Evolutionary conservation across 2,329 filamentous ascomycete genomes (phyloP).

Genomic region (Fusarium sp.): DNA sequence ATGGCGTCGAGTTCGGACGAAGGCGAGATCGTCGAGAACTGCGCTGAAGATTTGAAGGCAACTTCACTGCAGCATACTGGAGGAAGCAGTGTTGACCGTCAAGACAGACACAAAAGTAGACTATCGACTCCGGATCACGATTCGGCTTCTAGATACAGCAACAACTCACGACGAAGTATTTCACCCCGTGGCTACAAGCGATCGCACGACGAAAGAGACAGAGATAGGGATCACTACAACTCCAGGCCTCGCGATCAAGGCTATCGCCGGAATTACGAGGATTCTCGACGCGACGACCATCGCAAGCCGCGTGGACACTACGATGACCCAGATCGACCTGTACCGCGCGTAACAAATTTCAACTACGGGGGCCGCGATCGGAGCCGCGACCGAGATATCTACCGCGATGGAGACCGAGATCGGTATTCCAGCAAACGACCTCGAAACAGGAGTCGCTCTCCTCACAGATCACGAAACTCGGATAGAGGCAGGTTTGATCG

Average conservation of each 20-base stretch:
- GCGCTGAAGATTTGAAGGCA: constrained; percentile 79
- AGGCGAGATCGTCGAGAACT: constrained; percentile 85
- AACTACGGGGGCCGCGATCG: constrained; percentile 64
- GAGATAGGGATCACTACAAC: constrained; percentile 57
- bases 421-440: constrained; percentile 65
- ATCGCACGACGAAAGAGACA: constrained; percentile 71
- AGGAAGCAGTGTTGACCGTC: constrained; percentile 91
- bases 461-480: constrained; percentile 56
- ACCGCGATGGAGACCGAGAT: constrained; percentile 60
- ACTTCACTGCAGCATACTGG: constrained; percentile 82
- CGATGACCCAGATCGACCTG: constrained; percentile 68
- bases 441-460: constrained; percentile 67
- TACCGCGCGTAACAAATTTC: constrained; percentile 56
- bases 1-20: constrained; percentile 78
- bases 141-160: constrained; percentile 58
- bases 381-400: constrained; percentile 47
- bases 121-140: constrained; percentile 69
- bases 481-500: constrained; percentile 53
- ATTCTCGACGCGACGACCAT: constrained; percentile 61
- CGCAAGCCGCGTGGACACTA: constrained; percentile 63
- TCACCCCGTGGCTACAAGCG: constrained; percentile 78
- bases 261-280: constrained; percentile 73
- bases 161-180: constrained; percentile 61
- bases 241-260: constrained; percentile 60
- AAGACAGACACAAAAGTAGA: constrained; percentile 81